Conservation (phyloP, 2,329 filamentous ascomycete genomes). For the Calonectria ilicicola region DNA sequence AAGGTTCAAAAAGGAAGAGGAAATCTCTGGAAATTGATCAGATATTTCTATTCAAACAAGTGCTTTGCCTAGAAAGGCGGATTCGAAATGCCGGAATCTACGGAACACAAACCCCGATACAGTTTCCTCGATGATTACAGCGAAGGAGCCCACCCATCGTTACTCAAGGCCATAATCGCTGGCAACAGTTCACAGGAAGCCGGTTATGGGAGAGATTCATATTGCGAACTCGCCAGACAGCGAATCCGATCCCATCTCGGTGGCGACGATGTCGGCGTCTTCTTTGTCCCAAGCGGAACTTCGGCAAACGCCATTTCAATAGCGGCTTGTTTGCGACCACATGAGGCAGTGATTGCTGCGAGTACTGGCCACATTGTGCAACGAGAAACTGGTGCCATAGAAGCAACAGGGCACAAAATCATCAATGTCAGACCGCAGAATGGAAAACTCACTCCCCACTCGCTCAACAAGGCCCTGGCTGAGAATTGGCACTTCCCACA, state of each 20-base stretch:
- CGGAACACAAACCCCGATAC: slow-evolving; percentile 46
- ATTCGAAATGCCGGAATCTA: slow-evolving; percentile 33
- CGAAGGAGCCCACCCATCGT: slow-evolving; percentile 62
- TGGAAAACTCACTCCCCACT: slow-evolving; percentile 59
- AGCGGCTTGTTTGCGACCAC: slow-evolving; percentile 61
- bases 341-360: slow-evolving; percentile 64
- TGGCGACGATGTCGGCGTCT: slow-evolving; percentile 56
- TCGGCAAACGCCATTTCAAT: slow-evolving; percentile 65
- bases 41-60: background rate
- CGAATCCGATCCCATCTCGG: slow-evolving; percentile 54
- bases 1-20: no score
- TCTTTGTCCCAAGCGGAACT: slow-evolving; percentile 64
- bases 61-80: background rate
- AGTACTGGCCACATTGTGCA: slow-evolving; percentile 62
- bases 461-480: slow-evolving; percentile 55
- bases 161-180: slow-evolving; percentile 58
- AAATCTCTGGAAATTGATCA: background rate
- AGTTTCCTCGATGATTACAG: slow-evolving; percentile 65
- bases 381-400: slow-evolving; percentile 63
- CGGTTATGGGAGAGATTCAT: slow-evolving; percentile 61
- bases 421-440: slow-evolving; percentile 59
- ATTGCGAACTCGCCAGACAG: slow-evolving; percentile 54
- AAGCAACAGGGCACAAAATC: slow-evolving; percentile 64
- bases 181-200: slow-evolving; percentile 59
- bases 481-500: slow-evolving; percentile 65